phyloP scores from a whole-genome alignment of 805 yeast genomes.

The Pichia nakasei region DNA sequence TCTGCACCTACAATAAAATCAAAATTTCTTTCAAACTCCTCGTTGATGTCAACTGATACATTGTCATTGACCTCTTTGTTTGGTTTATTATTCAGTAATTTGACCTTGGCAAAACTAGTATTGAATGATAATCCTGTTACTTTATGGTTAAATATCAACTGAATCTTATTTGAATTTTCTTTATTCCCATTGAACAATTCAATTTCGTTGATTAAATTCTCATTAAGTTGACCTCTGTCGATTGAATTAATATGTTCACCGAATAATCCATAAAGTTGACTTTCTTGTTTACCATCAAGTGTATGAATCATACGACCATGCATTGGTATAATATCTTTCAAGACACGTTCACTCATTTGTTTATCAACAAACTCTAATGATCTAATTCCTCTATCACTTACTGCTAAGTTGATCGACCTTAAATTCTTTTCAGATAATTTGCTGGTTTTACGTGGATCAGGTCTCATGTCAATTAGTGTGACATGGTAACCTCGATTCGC shows the following conservation, averaged over 20 bases:
- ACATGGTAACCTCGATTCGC: slow-evolving; percentile 66
- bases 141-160: slow-evolving; percentile 47
- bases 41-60: neutral
- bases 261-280: slow-evolving; percentile 69
- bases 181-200: slow-evolving; percentile 30
- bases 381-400: slow-evolving; percentile 74
- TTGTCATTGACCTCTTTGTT: neutral
- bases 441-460: slow-evolving; percentile 45
- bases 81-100: neutral
- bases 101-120: slow-evolving; percentile 7
- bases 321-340: slow-evolving; percentile 71
- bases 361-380: slow-evolving; percentile 58
- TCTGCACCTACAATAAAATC: slow-evolving; percentile 77
- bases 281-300: slow-evolving; percentile 46
- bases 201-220: slow-evolving; percentile 54
- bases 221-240: slow-evolving; percentile 65
- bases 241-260: slow-evolving; percentile 85
- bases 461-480: slow-evolving; percentile 59
- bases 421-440: slow-evolving; percentile 21
- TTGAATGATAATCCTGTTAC: slow-evolving; percentile 30
- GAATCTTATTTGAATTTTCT: slow-evolving; percentile 23
- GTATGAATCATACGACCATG: slow-evolving; percentile 86
- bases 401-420: slow-evolving; percentile 78
- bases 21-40: slow-evolving; percentile 20
- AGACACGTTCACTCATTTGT: slow-evolving; percentile 45